Conservation (phyloP, 164 flowering plant genomes). For the Piper betle region DNA sequence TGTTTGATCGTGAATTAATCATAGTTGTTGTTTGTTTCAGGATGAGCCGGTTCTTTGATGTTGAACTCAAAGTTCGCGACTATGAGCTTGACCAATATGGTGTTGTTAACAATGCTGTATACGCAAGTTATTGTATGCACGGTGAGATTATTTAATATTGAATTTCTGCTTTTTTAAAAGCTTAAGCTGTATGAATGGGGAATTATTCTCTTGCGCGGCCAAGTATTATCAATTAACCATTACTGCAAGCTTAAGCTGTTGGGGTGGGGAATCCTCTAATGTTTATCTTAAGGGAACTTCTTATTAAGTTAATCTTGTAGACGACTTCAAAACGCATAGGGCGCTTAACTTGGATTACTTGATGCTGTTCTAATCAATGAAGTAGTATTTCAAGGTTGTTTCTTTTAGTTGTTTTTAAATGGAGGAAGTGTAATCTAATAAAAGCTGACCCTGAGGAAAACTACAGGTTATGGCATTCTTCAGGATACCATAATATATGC, state of each 20-base stretch:
- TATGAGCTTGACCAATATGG: conserved; percentile 96
- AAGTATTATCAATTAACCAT: too few species aligned
- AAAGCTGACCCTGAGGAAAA: too few species aligned
- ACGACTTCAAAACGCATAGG: background rate
- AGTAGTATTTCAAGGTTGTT: background rate
- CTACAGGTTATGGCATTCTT: background rate
- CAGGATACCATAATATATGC: too few species aligned
- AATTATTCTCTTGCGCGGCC: too few species aligned
- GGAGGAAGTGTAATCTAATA: background rate
- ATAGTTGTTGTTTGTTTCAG: conserved; percentile 17
- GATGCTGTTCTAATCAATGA: background rate
- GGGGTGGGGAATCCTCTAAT: too few species aligned
- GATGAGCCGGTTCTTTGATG: conserved; percentile 48
- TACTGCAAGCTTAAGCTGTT: too few species aligned
- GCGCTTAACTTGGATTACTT: background rate
- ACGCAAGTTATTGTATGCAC: conserved; percentile 90
- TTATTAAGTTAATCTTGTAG: background rate
- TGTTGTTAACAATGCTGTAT: conserved; percentile 86
- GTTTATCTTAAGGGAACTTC: too few species aligned
- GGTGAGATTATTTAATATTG: conserved; percentile 26
- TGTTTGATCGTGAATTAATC: background rate
- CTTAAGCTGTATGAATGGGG: too few species aligned
- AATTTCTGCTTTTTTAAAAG: too few species aligned
- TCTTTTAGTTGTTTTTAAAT: too few species aligned
- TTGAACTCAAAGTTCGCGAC: conserved; percentile 83